phyloP scores from a whole-genome alignment of 208 protist species.

The Leishmania major region DNA sequence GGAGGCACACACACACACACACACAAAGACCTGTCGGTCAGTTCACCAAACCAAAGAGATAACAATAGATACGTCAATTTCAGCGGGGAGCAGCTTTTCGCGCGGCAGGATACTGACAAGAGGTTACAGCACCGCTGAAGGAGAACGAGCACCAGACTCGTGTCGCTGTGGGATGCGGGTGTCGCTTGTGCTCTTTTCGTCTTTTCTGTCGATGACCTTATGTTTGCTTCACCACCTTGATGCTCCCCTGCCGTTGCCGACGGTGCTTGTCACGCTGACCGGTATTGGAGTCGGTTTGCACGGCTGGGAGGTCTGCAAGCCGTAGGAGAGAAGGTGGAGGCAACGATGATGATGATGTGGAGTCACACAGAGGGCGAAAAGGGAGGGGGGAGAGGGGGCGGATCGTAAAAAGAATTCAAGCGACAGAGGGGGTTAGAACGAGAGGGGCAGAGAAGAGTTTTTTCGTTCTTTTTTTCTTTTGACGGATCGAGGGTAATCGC shows the following conservation, averaged over 20 bases:
- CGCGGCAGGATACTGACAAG: not conserved
- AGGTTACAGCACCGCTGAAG: not conserved
- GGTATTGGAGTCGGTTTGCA: not conserved
- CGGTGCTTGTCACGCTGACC: not conserved
- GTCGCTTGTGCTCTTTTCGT: not conserved
- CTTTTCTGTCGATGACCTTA: not conserved
- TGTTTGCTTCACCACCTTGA: not conserved
- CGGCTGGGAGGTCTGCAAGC: not conserved
- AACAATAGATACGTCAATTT: not conserved
- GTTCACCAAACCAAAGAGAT: not conserved
- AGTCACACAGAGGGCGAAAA: not conserved
- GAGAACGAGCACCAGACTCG: not conserved
- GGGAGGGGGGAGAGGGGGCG: not conserved
- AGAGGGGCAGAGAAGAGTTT: not conserved
- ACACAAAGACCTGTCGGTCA: not conserved
- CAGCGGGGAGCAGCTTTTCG: not conserved
- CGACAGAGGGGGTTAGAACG: not conserved
- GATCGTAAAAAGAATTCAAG: not conserved
- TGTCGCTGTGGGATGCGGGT: not conserved
- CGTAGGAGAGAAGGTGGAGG: not conserved
- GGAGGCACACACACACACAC: not conserved
- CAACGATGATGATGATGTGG: not conserved
- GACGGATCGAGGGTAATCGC: not conserved
- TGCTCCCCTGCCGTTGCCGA: not conserved
- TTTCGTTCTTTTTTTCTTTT: not conserved